Base-by-base conservation (phyloP, 306 rosid genomes). In the Neltuma alba region DNA sequence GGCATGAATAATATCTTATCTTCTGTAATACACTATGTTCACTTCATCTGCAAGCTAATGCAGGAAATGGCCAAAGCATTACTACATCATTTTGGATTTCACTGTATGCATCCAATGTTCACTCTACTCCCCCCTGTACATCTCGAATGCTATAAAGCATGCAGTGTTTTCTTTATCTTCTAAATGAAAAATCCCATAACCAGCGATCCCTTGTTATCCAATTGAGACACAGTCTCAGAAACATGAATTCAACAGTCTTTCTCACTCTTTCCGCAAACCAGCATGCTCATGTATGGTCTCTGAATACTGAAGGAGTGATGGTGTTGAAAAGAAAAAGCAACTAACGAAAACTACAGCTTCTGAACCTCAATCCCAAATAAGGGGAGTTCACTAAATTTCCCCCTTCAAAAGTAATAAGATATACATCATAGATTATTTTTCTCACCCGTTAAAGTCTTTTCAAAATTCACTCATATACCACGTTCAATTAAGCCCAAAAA, bases 101-200 rank as follows among this genome's bases (percentile, higher is more conserved):
- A 33, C 54, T 42, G 50, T 20, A 42, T 23, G 63, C 61, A 15
- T 54, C 42, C 52, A 28, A 60, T 54, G n/a, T 74, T 62, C 64
- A 9, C 50, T 20, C 6, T 38, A 63, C 8, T 50, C 48, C 28
- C 21, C 69, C 47, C 12, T 14, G 23, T 23, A 71, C 45, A n/a
- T 55, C 42, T 64, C 20, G 44, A 68, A 57, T 42, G 62, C 30
- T 45, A 33, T 55, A 40, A 41, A 30, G 45, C 33, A 27, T 18
- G 69, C 28, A 60, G 41, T 6, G 64, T 63, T 33, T 79, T 62
- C 41, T 72, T 34, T 30, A 34, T 45, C 68, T 45, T 64, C 66
- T n/a, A n/a, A 65, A 61, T 41, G 67, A 61, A 68, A 72, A 79
- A 74, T n/a, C 47, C 63, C 40, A 34, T 38, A 70, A 62, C 27